Base-by-base conservation (phyloP, 129 eudicot genomes). In the Artemisia tridentata region DNA sequence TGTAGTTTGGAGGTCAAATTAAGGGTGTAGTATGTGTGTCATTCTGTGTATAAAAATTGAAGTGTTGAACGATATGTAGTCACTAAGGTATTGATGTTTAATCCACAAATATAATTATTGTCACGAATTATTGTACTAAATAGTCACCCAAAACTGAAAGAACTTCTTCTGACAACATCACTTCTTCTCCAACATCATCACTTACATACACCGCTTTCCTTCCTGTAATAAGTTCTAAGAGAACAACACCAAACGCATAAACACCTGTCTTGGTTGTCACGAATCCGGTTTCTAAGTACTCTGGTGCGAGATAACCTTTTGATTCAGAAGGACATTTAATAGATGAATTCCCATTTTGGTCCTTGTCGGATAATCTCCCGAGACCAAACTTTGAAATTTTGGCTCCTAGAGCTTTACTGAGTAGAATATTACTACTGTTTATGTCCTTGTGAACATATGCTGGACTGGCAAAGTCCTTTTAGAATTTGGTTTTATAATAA, bases 161-260 rank as follows among this genome's bases (percentile, higher is more conserved):
- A 31, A 86, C 77, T 25, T 55, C 45, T 68, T 86, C 88, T 1
- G 93, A 73, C 71, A 90, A 65, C 66, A 80, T 27, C 6, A 84
- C 85, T 70, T 85, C 84, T 69, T 73, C 72, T 18, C 82, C 86
- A 59, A 76, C 86, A 46, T 58, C 95, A 49, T 80, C 83, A 38
- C 29, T 34, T 58, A 49, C 43, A 11, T 12, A 73, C 34, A 79
- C 82, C 11, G 88, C 88, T 46, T 82, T 83, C 83, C 63, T 87
- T 12, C 96, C 98, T 0, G 95, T 85, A 18, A 92, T 75, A 16
- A 92, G 54, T 45, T 92, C 96, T 79, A 92, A 67, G 18, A 92
- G 73, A 66, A 92, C 87, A 11, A 92, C 89, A 43, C 98, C 96
- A 61, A 86, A 89, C 0, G 98, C 95, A 61, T 89, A 92, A 23